Base-by-base conservation (phyloP, 768 basidiomycete genomes). In the Cystobasidium onofrii region DNA sequence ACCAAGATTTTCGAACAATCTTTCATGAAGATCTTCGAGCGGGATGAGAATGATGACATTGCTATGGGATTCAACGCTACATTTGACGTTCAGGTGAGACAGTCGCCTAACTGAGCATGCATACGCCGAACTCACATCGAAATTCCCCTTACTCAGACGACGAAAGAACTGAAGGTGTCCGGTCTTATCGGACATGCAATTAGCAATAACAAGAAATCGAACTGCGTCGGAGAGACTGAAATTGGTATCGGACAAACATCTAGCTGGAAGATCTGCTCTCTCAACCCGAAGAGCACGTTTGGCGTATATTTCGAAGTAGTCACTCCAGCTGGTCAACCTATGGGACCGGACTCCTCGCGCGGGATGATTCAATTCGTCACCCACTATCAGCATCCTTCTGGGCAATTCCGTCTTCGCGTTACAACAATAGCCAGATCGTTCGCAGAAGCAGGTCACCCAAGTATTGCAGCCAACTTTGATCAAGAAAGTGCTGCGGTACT, bases 41-140 rank as follows among this genome's bases (percentile, higher is more conserved):
- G 96, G 81, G 95, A 95, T 76, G 91, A 90, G 20, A 87, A 95
- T 75, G 95, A 94, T 0, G 86, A 90, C 76, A 84, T 98, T 31
- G 87, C 90, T 79, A 97, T 98, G 94, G 96, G 95, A 70, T 98
- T 98, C 84, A 99, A 98, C 78, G 96, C 93, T 12, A 98, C 93
- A 0, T 95, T 99, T 77, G 96, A 98, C 80, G 95, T 99, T 29
- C 90, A 94, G 86, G 92, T 91, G 78, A 50, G 81, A 78, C 39
- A 39, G 29, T 18, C 41, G 17, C 2, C 6, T 2, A 31, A 20
- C 10, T n/a, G 43, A 20, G 12, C 12, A 50, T 15, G 27, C 46
- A 27, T 0, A 39, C 1, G 4, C 27, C 39, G 15, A 27, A n/a
- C 12, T 43, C 43, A 18, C 29, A 27, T 15, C 7, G 27, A 36